These are phyloP conservation scores for Trypanosoma grayi DNA, from an alignment of 208 protist species.

Conservation along the genomic window DNA sequence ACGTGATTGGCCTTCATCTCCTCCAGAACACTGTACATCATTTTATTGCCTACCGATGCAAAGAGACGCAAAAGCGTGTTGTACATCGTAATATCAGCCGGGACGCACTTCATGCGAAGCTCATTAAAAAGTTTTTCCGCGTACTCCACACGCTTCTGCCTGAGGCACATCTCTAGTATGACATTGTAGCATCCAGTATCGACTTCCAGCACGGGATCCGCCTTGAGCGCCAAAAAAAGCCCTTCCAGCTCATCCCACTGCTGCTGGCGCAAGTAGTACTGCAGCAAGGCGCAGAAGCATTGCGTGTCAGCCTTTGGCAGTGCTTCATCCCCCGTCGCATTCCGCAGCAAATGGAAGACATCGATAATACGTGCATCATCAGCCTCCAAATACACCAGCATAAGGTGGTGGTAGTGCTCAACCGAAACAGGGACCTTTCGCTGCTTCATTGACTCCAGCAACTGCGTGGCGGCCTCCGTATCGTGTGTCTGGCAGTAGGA, in stretches of 20 bases:
- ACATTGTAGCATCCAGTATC: slow-evolving; percentile 59
- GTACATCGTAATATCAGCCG: slow-evolving; percentile 57
- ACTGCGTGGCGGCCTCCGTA: slow-evolving; percentile 23
- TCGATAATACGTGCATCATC: slow-evolving; percentile 42
- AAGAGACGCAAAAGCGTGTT: slow-evolving; percentile 80
- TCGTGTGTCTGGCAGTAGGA: slow-evolving; percentile 31
- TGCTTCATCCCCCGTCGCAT: slow-evolving; percentile 2
- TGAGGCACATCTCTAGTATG: slow-evolving; percentile 55
- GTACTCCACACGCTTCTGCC: slow-evolving; percentile 28
- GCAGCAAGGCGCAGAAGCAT: slow-evolving; percentile 61
- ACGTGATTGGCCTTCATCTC: slow-evolving; percentile 79
- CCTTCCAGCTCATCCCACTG: slow-evolving; percentile 40
- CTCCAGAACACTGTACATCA: slow-evolving; percentile 71
- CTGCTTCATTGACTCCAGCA: slow-evolving; percentile 34
- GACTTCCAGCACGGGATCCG: slow-evolving; percentile 43
- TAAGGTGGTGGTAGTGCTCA: slow-evolving; percentile 48
- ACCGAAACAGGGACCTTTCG: slow-evolving; percentile 25
- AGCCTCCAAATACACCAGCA: slow-evolving; percentile 43
- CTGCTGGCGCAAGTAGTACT: slow-evolving; percentile 49
- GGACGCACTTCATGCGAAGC: slow-evolving; percentile 62
- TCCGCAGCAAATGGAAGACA: slow-evolving; percentile 50
- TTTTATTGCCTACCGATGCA: slow-evolving; percentile 29
- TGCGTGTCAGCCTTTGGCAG: slow-evolving; percentile 34
- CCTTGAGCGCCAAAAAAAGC: slow-evolving; percentile 68
- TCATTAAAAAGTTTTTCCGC: slow-evolving; percentile 69